A percentile compares a stretch with the other conserved stretches of the same genome.
phyloP scores from a whole-genome alignment of 2,329 filamentous ascomycete species.

The Colletotrichum sp. region DNA sequence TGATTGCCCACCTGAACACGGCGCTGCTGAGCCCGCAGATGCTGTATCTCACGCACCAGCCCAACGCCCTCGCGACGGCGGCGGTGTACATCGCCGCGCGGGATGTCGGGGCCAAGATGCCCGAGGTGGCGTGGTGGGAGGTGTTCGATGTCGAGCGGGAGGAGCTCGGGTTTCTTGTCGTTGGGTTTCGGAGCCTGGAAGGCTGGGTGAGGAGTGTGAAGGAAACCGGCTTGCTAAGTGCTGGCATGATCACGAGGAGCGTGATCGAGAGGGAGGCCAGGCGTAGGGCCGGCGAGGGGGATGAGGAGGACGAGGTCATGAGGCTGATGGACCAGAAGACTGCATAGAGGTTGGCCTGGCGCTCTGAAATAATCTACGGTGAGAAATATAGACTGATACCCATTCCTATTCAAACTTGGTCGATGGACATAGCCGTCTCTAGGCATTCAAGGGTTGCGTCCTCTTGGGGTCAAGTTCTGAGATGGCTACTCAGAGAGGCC shows the following conservation, averaged over 20 bases:
- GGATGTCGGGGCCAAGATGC: slow-evolving; percentile 77
- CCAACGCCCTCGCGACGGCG: slow-evolving; percentile 81
- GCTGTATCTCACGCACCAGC: slow-evolving; percentile 91
- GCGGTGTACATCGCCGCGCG: slow-evolving; percentile 89
- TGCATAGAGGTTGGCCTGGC: not conserved
- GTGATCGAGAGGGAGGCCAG: slow-evolving; percentile 65
- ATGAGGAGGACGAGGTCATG: slow-evolving; percentile 51
- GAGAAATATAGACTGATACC: not conserved
- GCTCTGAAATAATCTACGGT: not conserved
- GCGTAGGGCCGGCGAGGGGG: slow-evolving; percentile 46
- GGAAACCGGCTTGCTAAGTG: slow-evolving; percentile 53
- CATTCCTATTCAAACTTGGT: not conserved
- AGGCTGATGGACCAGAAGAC: slow-evolving; percentile 26
- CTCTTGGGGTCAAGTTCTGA: not conserved
- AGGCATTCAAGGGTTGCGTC: not conserved
- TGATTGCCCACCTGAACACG: slow-evolving; percentile 82
- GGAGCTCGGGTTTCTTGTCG: slow-evolving; percentile 90
- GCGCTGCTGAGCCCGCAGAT: slow-evolving; percentile 86
- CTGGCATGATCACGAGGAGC: slow-evolving; percentile 61
- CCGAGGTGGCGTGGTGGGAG: slow-evolving; percentile 93
- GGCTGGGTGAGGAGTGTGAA: slow-evolving; percentile 66
- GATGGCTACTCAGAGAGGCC: not conserved
- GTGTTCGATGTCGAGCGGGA: slow-evolving; percentile 96
- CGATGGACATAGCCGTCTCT: not conserved
- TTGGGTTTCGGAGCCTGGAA: slow-evolving; percentile 80